Evolutionary conservation across 352 stramenopile genomes (phyloP).

Genomic region (Phytophthora sp.): DNA sequence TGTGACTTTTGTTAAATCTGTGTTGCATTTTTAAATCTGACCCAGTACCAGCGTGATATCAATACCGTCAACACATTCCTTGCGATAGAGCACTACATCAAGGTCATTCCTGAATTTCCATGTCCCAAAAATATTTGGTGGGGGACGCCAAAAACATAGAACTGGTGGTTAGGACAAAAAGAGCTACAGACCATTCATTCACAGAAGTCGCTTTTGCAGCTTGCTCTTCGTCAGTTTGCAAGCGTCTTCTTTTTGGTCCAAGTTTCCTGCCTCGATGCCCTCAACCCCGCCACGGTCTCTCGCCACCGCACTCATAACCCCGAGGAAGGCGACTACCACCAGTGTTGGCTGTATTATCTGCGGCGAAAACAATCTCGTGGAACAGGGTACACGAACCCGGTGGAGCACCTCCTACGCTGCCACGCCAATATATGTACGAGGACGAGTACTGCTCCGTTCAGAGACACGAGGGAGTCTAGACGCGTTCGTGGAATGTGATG

Average conservation of each 20-base stretch:
- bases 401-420: slow-evolving; percentile 2
- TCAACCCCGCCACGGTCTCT: neutral
- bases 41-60: no score
- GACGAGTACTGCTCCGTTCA: slow-evolving; percentile 10
- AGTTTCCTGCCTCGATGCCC: neutral
- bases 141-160: no score
- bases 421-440: slow-evolving; percentile 5
- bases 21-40: no score
- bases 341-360: slow-evolving; percentile 5
- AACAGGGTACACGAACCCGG: slow-evolving; percentile 9
- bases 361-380: slow-evolving; percentile 13
- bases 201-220: no score
- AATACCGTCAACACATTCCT: no score
- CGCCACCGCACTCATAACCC: slow-evolving; percentile 1
- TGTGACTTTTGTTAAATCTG: no score
- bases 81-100: no score
- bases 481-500: slow-evolving; percentile 3
- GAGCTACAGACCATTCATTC: no score
- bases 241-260: neutral
- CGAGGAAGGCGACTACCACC: slow-evolving; percentile 14
- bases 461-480: slow-evolving; percentile 13
- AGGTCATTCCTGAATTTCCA: no score
- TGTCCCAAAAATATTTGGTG: no score
- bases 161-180: no score
- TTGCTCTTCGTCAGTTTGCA: no score